Conservation (phyloP, 179 eudicot species). For the Beta macrorhiza region DNA sequence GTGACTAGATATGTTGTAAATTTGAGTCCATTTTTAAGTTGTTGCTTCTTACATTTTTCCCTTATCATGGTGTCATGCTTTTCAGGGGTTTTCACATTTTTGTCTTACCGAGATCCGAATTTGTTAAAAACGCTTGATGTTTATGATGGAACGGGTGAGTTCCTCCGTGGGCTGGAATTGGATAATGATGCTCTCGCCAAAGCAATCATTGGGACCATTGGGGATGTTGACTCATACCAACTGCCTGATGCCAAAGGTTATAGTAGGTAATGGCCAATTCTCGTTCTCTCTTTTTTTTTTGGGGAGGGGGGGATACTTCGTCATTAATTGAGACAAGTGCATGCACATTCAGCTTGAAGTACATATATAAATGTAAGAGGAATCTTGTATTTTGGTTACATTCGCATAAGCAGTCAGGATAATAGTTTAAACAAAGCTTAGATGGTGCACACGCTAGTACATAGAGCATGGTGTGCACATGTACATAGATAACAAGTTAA, state of each 20-base stretch:
- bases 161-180: slow-evolving; percentile 80
- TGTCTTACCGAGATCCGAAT: slow-evolving; percentile 97
- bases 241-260: slow-evolving; percentile 99
- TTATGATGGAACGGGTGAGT: slow-evolving; percentile 82
- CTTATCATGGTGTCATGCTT: slow-evolving; percentile 6
- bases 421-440: too few species aligned
- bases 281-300: neutral
- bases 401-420: neutral
- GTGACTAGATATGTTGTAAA: slow-evolving; percentile 34
- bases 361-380: neutral
- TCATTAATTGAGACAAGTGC: neutral
- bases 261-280: slow-evolving; percentile 59
- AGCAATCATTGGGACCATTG: slow-evolving; percentile 98
- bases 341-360: neutral
- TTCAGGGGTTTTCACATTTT: slow-evolving; percentile 83
- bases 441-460: too few species aligned
- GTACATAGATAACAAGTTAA: too few species aligned
- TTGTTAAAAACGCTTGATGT: slow-evolving; percentile 88
- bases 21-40: slow-evolving; percentile 1
- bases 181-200: slow-evolving; percentile 88
- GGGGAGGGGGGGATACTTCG: neutral
- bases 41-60: neutral
- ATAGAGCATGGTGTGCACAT: too few species aligned
- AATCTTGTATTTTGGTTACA: neutral
- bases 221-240: slow-evolving; percentile 91